Evolutionary conservation across 1,284 basidiomycete species (phyloP).

Genomic region (Trichosporon sp.): DNA sequence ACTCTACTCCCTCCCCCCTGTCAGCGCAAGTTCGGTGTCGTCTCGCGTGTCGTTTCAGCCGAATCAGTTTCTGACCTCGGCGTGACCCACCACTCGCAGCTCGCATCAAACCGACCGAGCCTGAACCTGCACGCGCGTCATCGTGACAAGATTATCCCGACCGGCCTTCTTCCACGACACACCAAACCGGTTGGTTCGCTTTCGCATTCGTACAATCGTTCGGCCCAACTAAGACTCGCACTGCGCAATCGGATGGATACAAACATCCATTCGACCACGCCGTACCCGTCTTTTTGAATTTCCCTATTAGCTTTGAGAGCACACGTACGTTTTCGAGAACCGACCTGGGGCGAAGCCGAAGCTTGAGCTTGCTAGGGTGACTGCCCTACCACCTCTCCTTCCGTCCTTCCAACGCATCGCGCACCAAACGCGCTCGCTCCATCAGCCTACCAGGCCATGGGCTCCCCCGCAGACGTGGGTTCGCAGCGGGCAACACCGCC

Average conservation of each 20-base stretch:
- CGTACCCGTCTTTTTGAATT: conserved; percentile 6
- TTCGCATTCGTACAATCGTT: conserved; percentile 2
- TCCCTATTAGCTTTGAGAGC: conserved; percentile 9
- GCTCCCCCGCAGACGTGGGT: conserved; percentile 9
- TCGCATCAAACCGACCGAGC: conserved; percentile 13
- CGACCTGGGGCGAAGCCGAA: conserved; percentile 9
- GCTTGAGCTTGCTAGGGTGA: conserved; percentile 18
- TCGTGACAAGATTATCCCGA: conserved; percentile 8
- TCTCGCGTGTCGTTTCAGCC: conserved; percentile 8
- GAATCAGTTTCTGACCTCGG: not conserved
- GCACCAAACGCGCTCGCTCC: not conserved
- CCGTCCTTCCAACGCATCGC: not conserved
- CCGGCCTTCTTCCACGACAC: conserved; percentile 11
- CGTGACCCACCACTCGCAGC: conserved; percentile 10
- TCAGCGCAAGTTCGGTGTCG: not conserved
- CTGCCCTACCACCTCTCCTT: conserved; percentile 7
- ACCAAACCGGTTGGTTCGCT: not conserved
- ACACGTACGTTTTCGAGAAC: conserved; percentile 17
- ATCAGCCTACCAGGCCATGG: not conserved
- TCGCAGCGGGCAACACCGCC: conserved; percentile 6
- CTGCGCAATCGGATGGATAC: not conserved
- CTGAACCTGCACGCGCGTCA: conserved; percentile 6
- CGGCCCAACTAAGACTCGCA: not conserved
- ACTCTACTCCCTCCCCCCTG: not conserved
- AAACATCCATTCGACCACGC: conserved; percentile 14